Base-by-base conservation (phyloP, 179 eudicot genomes). In the Silene vulgaris region DNA sequence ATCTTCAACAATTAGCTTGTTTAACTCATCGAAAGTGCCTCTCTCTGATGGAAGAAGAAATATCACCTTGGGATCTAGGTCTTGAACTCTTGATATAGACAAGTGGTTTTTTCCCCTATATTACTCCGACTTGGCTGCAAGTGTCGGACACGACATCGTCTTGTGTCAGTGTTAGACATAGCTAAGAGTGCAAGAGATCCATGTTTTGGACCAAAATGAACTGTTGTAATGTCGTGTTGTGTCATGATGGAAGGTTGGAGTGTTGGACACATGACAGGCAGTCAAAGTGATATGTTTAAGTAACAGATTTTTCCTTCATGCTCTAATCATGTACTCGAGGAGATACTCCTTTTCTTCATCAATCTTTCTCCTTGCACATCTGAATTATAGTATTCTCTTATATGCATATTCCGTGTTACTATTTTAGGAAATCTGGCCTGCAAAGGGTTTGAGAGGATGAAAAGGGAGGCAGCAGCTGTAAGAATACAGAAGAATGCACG, bases 401-500 rank as follows among this genome's bases (percentile, higher is more conserved):
- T 21, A 45, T 59, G 71, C 73, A 20, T 77, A 37, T 50, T 64
- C 35, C 17, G 37, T 79, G 37, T 72, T 75, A n/a, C 65, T 43
- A 35, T 75, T 84, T 75, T 71, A 95, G 99, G 90, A 78, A 87
- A 84, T 76, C 80, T 90, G 84, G 93, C 97, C 50, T 75, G 85
- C 86, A 86, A 88, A 76, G 66, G 63, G 78, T 95, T 73, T 75
- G 88, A 82, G 74, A 74, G 63, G 4, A 82, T 81, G 83, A 90
- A 88, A 86, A 84, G 80, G 84, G 88, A 89, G 80, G 86, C 91
- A 66, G 97, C 99, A 74, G 89, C 95, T 8, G 29, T 89, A 63
- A 88, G 80, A 74, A 86, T 95, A 59, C 89, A 90, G 88, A 87
- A 83, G 76, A 61, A 84, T 65, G 74, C 80, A 72, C 99, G 91